phyloP scores from a whole-genome alignment of 1,284 basidiomycete species.

The Lentinus polychrous region DNA sequence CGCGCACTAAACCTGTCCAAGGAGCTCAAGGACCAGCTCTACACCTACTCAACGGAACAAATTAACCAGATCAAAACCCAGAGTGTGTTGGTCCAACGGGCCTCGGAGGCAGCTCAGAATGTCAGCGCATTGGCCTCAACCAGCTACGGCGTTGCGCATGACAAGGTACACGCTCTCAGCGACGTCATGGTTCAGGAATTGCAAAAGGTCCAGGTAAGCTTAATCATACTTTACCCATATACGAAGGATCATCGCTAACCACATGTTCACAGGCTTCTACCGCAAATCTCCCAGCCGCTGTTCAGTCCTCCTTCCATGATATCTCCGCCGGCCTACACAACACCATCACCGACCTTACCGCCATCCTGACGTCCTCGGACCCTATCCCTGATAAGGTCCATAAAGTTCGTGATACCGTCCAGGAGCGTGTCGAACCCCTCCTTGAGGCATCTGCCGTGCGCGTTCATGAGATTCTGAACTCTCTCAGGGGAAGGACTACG shows the following conservation, averaged over 20 bases:
- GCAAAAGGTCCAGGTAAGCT: constrained; percentile 47
- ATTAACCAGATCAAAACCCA: constrained; percentile 66
- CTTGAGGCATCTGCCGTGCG: constrained; percentile 34
- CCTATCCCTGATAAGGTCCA: constrained; percentile 52
- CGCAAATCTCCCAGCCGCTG: constrained; percentile 43
- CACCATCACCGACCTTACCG: constrained; percentile 43
- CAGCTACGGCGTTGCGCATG: constrained; percentile 43
- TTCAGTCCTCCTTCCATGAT: constrained; percentile 45
- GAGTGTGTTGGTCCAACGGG: constrained; percentile 60
- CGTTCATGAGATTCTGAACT: constrained; percentile 25
- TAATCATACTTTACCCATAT: neutral
- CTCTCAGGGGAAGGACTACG: constrained; percentile 20
- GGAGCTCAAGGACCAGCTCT: constrained; percentile 54
- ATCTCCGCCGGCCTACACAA: constrained; percentile 38
- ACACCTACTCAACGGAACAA: constrained; percentile 62
- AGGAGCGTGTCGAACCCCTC: constrained; percentile 50
- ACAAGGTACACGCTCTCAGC: constrained; percentile 43
- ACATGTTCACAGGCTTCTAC: constrained; percentile 36
- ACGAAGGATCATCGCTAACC: constrained; percentile 7
- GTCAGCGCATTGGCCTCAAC: constrained; percentile 52
- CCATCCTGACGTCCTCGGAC: constrained; percentile 48
- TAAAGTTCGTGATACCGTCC: constrained; percentile 51
- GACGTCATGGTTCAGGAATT: constrained; percentile 59
- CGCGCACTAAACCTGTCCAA: constrained; percentile 60
- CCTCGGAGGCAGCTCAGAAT: constrained; percentile 57